Base-by-base conservation (phyloP, 1,139 yeast genomes). In the Entelexis paramagnoliae region DNA sequence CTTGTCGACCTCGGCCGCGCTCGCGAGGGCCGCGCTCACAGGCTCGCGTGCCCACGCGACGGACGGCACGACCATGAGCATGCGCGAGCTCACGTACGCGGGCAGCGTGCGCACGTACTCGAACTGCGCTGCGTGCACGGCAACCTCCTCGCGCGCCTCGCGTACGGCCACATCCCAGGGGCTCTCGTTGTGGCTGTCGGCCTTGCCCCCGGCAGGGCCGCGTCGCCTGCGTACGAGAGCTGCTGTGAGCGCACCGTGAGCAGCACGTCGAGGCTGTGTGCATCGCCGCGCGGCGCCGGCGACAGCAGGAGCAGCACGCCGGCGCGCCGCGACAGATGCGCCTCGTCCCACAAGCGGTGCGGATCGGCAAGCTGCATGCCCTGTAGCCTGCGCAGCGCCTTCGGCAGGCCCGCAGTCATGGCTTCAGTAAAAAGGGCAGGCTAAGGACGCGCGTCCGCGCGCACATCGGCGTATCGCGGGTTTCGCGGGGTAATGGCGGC, bases 151-250 rank as follows among this genome's bases (percentile, higher is more conserved):
- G 52, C 74, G 76, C 63, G 85, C 80, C 67, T 87, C 96, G 45
- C 96, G 71, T 58, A 91, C 69, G 0, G 94, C 80, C 36, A 83
- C 81, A 49, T 75, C 75, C 79, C 86, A 83, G 58, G 82, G 86
- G 16, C 76, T 66, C 64, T 86, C 95, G 4, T 70, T 62, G 0
- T 74, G 78, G 3, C 26, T 13, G 64, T 87, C 95, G 7, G 91
- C 84, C 62, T 80, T 81, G 3, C 96, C 96, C 3, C 96, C 4
- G 96, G 96, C n/a, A 87, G 70, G 3, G 94, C 83, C 7, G 85
- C 80, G 63, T 87, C 94, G 2, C 95, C 95, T 0, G 91, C 85
- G 65, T 85, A 87, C 51, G 75, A 76, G 56, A 87, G 71, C 49
- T 48, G 26, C n/a, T 35, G 35, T 2, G 58, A 46, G 3, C 60